phyloP scores from a whole-genome alignment of 805 yeast genomes.

The Teunomyces cretensis region DNA sequence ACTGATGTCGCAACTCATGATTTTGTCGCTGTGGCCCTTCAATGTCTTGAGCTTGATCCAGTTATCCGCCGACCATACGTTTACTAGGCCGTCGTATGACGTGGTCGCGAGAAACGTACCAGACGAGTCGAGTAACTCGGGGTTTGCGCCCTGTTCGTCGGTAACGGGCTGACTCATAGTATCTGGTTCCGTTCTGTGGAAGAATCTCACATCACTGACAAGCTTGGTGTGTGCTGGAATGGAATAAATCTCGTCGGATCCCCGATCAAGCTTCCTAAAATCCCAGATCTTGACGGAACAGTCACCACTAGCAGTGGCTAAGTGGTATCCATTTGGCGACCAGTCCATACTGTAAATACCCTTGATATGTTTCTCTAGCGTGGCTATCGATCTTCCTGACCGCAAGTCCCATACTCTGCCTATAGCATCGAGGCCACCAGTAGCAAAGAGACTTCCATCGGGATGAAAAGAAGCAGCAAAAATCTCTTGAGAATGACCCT shows the following conservation, averaged over 20 bases:
- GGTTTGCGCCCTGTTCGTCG: conserved; percentile 31
- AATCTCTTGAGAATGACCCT: conserved; percentile 81
- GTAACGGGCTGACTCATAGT: conserved; percentile 20
- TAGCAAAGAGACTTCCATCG: conserved; percentile 74
- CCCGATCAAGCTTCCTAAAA: conserved; percentile 45
- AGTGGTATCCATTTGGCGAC: conserved; percentile 70
- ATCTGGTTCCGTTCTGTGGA: conserved; percentile 21
- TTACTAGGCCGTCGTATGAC: conserved; percentile 71
- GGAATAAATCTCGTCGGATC: conserved; percentile 38
- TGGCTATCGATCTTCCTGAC: conserved; percentile 62
- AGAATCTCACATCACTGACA: conserved; percentile 64
- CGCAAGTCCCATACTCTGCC: conserved; percentile 85
- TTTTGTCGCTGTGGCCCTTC: conserved; percentile 60
- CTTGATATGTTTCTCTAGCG: conserved; percentile 65
- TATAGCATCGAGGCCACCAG: conserved; percentile 77
- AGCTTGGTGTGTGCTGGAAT: conserved; percentile 76
- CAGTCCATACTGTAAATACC: conserved; percentile 73
- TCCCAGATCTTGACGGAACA: conserved; percentile 85
- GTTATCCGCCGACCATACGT: conserved; percentile 61
- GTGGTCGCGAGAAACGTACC: conserved; percentile 58
- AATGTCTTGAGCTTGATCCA: conserved; percentile 62
- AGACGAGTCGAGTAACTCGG: conserved; percentile 23
- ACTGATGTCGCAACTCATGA: conserved; percentile 66
- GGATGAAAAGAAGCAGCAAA: conserved; percentile 61
- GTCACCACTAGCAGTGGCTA: conserved; percentile 86